These are phyloP conservation scores for Endocladia muricata DNA, from an alignment of 31 red algal genomes.

Conservation along the genomic window DNA sequence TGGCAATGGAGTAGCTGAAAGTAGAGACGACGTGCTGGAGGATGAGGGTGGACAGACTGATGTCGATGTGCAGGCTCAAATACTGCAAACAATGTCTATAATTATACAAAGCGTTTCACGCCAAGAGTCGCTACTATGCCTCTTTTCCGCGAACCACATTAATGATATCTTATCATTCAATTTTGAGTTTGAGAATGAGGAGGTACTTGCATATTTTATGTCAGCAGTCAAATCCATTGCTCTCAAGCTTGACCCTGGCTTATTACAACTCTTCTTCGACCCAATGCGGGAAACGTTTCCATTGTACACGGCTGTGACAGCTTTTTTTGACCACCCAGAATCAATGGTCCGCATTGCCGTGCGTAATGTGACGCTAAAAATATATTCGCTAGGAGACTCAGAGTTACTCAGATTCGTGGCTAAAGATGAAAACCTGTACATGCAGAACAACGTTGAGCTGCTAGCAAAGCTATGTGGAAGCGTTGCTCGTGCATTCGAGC, in stretches of 20 bases:
- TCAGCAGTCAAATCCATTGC: constrained; percentile 62
- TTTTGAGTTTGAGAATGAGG: constrained; percentile 37
- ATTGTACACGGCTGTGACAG: constrained; percentile 36
- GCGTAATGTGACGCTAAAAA: constrained; percentile 57
- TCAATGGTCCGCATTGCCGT: constrained; percentile 71
- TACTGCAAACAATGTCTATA: constrained; percentile 60
- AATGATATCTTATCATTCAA: constrained; percentile 57
- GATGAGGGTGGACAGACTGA: neutral
- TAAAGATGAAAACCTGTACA: constrained; percentile 30
- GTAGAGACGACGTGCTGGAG: neutral
- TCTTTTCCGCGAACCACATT: constrained; percentile 59
- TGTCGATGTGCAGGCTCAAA: constrained; percentile 41
- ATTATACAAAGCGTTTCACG: constrained; percentile 60
- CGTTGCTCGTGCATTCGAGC: constrained; percentile 54
- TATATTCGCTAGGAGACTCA: constrained; percentile 33
- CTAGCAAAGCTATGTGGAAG: constrained; percentile 57
- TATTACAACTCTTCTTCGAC: constrained; percentile 72
- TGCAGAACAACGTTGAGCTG: constrained; percentile 28
- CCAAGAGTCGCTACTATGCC: constrained; percentile 42
- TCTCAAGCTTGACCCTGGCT: constrained; percentile 26
- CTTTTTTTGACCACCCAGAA: constrained; percentile 53
- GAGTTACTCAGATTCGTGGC: constrained; percentile 35
- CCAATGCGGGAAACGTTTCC: constrained; percentile 28
- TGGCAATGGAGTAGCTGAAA: neutral
- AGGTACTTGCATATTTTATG: constrained; percentile 50